Evolutionary conservation across 164 flowering plant genomes (phyloP).

Genomic region (Hamamelis virginiana): DNA sequence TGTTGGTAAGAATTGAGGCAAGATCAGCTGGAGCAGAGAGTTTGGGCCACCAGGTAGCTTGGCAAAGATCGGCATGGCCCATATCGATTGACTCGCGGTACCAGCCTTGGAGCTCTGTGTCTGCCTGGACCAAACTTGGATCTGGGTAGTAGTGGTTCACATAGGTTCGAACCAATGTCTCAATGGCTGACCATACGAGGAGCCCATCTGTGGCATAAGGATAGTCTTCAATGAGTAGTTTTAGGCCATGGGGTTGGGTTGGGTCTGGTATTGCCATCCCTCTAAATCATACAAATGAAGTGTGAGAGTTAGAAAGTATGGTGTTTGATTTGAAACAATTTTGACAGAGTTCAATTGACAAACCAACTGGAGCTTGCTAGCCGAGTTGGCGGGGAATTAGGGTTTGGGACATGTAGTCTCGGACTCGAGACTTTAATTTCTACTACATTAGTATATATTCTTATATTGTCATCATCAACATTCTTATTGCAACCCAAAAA

Average conservation of each 20-base stretch:
- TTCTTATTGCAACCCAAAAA: no score
- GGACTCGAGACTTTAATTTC: no score
- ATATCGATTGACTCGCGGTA: constrained; percentile 26
- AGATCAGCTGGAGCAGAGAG: constrained; percentile 24
- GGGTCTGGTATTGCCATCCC: constrained; percentile 29
- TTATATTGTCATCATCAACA: no score
- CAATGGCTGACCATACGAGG: constrained; percentile 24
- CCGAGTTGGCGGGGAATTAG: no score
- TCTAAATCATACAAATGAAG: constrained; percentile 6
- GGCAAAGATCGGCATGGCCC: constrained; percentile 37
- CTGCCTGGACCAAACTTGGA: constrained; percentile 3
- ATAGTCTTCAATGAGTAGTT: constrained; percentile 26
- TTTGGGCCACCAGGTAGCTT: constrained; percentile 44
- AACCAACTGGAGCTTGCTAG: no score
- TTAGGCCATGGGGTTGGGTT: constrained; percentile 18
- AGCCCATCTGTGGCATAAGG: constrained; percentile 31
- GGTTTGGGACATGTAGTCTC: no score
- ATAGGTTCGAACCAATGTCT: constrained; percentile 17
- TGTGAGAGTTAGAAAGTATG: no score
- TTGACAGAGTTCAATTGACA: no score
- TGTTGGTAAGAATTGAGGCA: constrained; percentile 22
- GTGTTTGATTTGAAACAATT: background rate
- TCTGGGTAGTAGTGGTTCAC: constrained; percentile 22
- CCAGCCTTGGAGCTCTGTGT: constrained; percentile 28
- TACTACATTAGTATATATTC: no score